These are phyloP conservation scores for Cetradonia linearis DNA, from an alignment of 495 filamentous ascomycete genomes.

Conservation along the genomic window DNA sequence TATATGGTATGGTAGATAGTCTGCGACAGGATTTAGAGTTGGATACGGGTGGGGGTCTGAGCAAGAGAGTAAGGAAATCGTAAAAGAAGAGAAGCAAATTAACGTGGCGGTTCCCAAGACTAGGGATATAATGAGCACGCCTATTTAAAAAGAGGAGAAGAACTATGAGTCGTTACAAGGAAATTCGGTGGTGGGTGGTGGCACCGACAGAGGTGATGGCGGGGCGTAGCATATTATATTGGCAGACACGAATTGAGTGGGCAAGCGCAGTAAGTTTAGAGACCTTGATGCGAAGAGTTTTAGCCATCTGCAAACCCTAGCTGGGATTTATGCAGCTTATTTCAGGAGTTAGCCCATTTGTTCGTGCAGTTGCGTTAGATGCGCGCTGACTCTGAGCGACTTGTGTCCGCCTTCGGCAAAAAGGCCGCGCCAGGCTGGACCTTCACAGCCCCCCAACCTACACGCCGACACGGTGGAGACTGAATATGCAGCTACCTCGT, in stretches of 20 bases:
- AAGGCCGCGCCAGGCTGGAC: slow-evolving; percentile 19
- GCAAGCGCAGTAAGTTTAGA: slow-evolving; percentile 14
- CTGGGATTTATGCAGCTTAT: slow-evolving; percentile 19
- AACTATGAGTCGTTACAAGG: slow-evolving; percentile 23
- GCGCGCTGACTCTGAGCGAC: slow-evolving; percentile 12
- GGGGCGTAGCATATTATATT: slow-evolving; percentile 19
- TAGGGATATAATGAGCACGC: slow-evolving; percentile 50
- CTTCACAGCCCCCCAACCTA: slow-evolving; percentile 15
- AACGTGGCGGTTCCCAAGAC: slow-evolving; percentile 41
- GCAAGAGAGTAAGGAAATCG: slow-evolving; percentile 41
- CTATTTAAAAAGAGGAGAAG: slow-evolving; percentile 30
- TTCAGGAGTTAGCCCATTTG: slow-evolving; percentile 10
- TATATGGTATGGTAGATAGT: slow-evolving; percentile 20
- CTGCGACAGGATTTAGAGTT: slow-evolving; percentile 22
- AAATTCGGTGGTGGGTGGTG: slow-evolving; percentile 26
- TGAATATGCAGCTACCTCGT: slow-evolving; percentile 2
- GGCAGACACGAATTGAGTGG: slow-evolving; percentile 10
- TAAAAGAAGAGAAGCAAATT: slow-evolving; percentile 21
- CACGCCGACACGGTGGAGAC: slow-evolving; percentile 11
- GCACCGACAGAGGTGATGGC: slow-evolving; percentile 21
- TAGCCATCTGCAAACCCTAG: slow-evolving; percentile 16
- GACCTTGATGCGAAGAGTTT: slow-evolving; percentile 10
- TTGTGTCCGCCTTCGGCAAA: slow-evolving; percentile 15
- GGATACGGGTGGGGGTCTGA: slow-evolving; percentile 30
- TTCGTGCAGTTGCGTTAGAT: slow-evolving; percentile 17